Conservation (phyloP, 2,329 filamentous ascomycete species). For the Aureobasidium sp. region DNA sequence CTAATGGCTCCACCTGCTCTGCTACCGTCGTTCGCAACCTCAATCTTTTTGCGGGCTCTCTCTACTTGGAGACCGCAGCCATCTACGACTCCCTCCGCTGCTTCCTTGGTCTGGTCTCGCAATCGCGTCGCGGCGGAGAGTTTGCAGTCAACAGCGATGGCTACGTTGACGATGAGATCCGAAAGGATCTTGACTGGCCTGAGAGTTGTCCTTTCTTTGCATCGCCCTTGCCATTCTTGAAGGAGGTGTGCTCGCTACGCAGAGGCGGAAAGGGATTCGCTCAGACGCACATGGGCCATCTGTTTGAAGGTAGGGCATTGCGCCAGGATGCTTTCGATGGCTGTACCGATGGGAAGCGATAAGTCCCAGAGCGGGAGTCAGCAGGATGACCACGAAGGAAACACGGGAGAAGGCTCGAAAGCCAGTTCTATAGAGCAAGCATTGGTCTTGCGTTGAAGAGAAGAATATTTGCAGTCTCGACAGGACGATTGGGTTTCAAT, state of each 20-base stretch:
- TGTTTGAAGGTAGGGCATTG: background rate
- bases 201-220: background rate
- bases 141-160: background rate
- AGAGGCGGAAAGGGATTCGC: background rate
- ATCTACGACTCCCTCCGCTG: background rate
- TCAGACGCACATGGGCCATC: conserved; percentile 3
- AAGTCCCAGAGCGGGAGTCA: background rate
- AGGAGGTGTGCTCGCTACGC: background rate
- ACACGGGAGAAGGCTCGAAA: background rate
- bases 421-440: background rate
- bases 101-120: background rate
- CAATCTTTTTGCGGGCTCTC: conserved; percentile 4
- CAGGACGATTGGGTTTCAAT: background rate
- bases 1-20: background rate
- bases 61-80: background rate
- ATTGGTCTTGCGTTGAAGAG: background rate
- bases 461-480: background rate
- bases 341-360: background rate
- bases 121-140: accelerated
- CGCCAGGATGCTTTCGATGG: background rate
- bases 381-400: background rate
- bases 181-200: background rate
- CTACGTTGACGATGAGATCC: background rate
- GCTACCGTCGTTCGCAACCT: background rate
- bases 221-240: conserved; percentile 2